These are phyloP conservation scores for Mycena haematopus DNA, from an alignment of 768 basidiomycete genomes.

Conservation along the genomic window DNA sequence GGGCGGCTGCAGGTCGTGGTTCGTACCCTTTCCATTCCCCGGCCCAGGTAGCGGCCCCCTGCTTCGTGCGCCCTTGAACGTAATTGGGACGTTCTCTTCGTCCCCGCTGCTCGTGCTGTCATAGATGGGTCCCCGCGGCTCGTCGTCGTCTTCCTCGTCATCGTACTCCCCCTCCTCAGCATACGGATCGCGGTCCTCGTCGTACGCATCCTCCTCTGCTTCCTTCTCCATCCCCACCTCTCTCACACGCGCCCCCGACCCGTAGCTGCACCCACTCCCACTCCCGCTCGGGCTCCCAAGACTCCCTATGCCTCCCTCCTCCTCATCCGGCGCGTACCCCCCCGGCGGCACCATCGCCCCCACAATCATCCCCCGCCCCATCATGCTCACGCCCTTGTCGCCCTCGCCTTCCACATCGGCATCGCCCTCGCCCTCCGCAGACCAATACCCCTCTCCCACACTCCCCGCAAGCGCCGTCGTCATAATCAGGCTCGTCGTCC, in stretches of 20 bases:
- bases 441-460: background rate
- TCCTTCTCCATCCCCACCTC: background rate
- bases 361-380: slow-evolving; percentile 21
- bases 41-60: background rate
- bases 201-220: background rate
- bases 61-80: slow-evolving; percentile 6
- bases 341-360: slow-evolving; percentile 4
- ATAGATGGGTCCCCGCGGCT: slow-evolving; percentile 11
- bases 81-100: slow-evolving; percentile 13
- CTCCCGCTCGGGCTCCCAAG: slow-evolving; percentile 3
- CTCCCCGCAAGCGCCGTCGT: background rate
- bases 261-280: slow-evolving; percentile 21
- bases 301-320: background rate
- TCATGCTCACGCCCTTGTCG: too few species aligned
- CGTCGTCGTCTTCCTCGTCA: slow-evolving; percentile 3
- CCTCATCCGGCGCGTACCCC: background rate
- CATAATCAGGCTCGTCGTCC: slow-evolving; percentile 17
- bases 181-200: background rate
- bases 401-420: background rate
- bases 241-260: slow-evolving; percentile 3
- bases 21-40: background rate
- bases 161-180: background rate
- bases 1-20: background rate
- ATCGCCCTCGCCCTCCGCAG: background rate
- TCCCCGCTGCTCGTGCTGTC: slow-evolving; percentile 18